A percentile compares a stretch with the other conserved stretches of the same genome.
These are phyloP conservation scores for Talaromyces proteolyticus DNA, from an alignment of 495 filamentous ascomycete genomes.

Conservation along the genomic window DNA sequence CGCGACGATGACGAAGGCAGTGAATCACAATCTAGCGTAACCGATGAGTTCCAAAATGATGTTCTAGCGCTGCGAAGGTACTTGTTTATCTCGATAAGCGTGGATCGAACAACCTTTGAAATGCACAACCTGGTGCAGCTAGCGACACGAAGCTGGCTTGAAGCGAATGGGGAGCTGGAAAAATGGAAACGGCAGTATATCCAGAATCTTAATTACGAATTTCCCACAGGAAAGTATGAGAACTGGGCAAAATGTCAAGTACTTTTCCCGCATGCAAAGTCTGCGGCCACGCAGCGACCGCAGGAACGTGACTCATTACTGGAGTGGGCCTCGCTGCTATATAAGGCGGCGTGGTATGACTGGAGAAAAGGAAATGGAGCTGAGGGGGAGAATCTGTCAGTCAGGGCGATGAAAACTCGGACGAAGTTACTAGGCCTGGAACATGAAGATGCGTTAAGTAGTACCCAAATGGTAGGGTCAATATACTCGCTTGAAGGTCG, in stretches of 20 bases:
- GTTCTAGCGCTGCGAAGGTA: slow-evolving; percentile 16
- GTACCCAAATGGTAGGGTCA: no score
- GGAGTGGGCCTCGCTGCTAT: slow-evolving; percentile 10
- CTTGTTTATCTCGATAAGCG: slow-evolving; percentile 18
- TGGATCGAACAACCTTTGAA: slow-evolving; percentile 20
- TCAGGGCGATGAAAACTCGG: not conserved
- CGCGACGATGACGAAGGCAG: slow-evolving; percentile 27
- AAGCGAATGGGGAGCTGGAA: no score
- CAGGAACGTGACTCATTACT: not conserved
- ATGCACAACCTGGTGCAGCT: slow-evolving; percentile 46
- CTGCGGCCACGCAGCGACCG: slow-evolving; percentile 10
- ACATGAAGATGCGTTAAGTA: no score
- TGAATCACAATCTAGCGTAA: not conserved
- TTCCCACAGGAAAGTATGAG: slow-evolving; percentile 28
- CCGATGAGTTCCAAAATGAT: slow-evolving; percentile 15
- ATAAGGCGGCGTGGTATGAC: slow-evolving; percentile 7
- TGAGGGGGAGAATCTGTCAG: slow-evolving; percentile 1
- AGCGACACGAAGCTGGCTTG: slow-evolving; percentile 37
- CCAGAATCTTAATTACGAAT: slow-evolving; percentile 23
- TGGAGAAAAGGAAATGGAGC: not conserved
- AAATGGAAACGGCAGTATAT: slow-evolving; percentile 27
- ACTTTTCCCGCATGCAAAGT: slow-evolving; percentile 22
- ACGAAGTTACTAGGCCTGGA: no score
- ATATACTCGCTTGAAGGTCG: no score
- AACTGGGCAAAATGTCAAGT: slow-evolving; percentile 19